Evolutionary conservation across 306 rosid genomes (phyloP).

Genomic region (Quercus dentata): DNA sequence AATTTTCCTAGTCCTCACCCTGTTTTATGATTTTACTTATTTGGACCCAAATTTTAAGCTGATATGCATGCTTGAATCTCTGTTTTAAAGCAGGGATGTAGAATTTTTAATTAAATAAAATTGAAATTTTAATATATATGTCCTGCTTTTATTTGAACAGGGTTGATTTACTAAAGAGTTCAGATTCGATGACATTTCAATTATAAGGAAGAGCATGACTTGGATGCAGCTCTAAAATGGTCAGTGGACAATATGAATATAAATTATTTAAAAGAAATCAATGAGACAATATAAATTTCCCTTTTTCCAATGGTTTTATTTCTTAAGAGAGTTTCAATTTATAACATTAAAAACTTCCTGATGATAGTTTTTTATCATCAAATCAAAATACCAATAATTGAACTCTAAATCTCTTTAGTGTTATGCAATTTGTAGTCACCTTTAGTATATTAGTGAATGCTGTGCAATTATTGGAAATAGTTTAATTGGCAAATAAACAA

Average conservation of each 20-base stretch:
- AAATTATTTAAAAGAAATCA: background rate
- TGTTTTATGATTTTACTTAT: background rate
- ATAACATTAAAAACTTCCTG: too few relatives aligned
- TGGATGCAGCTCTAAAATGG: slow-evolving; percentile 15
- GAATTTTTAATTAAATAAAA: background rate
- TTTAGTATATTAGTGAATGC: too few relatives aligned
- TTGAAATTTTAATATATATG: background rate
- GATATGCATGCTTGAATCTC: background rate
- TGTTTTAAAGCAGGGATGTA: background rate
- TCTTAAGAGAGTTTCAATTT: too few relatives aligned
- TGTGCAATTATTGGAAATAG: too few relatives aligned
- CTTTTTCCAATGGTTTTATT: too few relatives aligned
- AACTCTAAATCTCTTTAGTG: too few relatives aligned
- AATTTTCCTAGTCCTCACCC: background rate
- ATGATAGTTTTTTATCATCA: too few relatives aligned
- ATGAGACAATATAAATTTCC: background rate
- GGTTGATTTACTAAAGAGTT: slow-evolving; percentile 23
- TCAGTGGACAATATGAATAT: background rate
- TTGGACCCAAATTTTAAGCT: background rate
- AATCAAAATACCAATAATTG: too few relatives aligned
- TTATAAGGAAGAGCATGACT: slow-evolving; percentile 23
- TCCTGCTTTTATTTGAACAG: background rate
- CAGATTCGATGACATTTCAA: slow-evolving; percentile 19
- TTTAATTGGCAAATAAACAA: too few relatives aligned
- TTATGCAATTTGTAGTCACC: too few relatives aligned